Evolutionary conservation across 129 eudicot species (phyloP).

Genomic region (Escallonia herrerae): DNA sequence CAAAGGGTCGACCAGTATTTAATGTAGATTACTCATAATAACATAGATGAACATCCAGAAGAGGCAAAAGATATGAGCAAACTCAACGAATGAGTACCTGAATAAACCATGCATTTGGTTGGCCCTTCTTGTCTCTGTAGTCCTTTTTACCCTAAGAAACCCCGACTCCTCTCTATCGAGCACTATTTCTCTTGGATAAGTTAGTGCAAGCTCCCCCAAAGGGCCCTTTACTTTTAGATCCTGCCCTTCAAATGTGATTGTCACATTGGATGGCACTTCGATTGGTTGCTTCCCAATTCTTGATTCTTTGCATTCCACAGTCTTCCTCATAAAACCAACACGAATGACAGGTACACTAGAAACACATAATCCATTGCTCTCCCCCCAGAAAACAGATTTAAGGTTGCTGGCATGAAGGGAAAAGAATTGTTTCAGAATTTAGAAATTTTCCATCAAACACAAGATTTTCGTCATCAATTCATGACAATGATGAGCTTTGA

Average conservation of each 20-base stretch:
- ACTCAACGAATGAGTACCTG: constrained; percentile 34
- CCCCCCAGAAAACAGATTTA: constrained; percentile 55
- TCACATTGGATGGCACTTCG: constrained; percentile 79
- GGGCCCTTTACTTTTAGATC: constrained; percentile 89
- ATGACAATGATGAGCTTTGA: no score
- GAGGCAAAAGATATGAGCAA: no score
- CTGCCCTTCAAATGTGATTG: constrained; percentile 71
- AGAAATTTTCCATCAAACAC: neutral
- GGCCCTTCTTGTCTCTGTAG: constrained; percentile 83
- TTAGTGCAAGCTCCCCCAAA: constrained; percentile 76
- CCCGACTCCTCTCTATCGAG: constrained; percentile 64
- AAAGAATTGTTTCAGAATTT: constrained; percentile 1
- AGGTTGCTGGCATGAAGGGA: constrained; percentile 38
- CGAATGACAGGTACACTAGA: constrained; percentile 35
- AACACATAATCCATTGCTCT: constrained; percentile 38
- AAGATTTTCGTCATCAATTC: no score
- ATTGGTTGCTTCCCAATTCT: constrained; percentile 94
- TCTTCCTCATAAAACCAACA: constrained; percentile 38
- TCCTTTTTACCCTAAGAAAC: constrained; percentile 53
- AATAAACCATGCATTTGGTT: constrained; percentile 97
- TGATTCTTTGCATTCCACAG: constrained; percentile 88
- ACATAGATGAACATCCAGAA: no score
- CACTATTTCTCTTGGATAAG: constrained; percentile 78
- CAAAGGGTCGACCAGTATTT: no score
- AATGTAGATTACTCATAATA: no score